Evolutionary conservation across 192 early-diverging fungal species (phyloP), one percentile per base, ranked within the genome.

Genomic region (Rhizophagus clarus): DNA sequence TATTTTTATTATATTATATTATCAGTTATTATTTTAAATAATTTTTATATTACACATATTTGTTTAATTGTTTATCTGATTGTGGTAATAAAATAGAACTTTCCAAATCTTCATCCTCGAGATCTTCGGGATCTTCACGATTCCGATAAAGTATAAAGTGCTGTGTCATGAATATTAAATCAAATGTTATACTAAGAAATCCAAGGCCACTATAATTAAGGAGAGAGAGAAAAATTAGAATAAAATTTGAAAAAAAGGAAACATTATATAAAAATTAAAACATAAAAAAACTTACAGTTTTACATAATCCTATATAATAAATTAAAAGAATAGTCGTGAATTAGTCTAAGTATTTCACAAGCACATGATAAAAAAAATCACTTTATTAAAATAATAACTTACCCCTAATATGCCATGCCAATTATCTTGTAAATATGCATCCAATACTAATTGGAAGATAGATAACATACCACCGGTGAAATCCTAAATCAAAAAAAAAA

Each of bases 391-490:
- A 12, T 45, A 24, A 29, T 34, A 37, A 80, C 83, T 89, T 89
- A 49, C 90, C 81, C 84, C 88, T 24, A 82, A 79, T 6, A 93
- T 88, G 15, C 89, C 90, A 7, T 86, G 85, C 89, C 91, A 92
- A 67, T 92, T 88, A 28, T 89, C 87, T 11, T 88, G 79, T 2
- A 90, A 76, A 20, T 80, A 84, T 0, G 92, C 89, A 84, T 98
- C 97, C 61, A 96, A 73, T 0, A 97, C 49, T 49, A 94, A 80
- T 82, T 98, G 97, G 2, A 87, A 62, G 72, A 96, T 85, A 28
- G 94, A 95, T 37, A 96, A 79, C 0, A 83, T 51, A 0, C 97
- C 97, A 42, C 97, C 97, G 24, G 91, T 91, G 32, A 95, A 93
- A 81, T 98, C 97, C 82, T 83, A 79, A 40, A 45, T 45, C 11